These are phyloP conservation scores for Penicillium brasilianum DNA, from an alignment of 2,329 filamentous ascomycete species.

Conservation along the genomic window DNA sequence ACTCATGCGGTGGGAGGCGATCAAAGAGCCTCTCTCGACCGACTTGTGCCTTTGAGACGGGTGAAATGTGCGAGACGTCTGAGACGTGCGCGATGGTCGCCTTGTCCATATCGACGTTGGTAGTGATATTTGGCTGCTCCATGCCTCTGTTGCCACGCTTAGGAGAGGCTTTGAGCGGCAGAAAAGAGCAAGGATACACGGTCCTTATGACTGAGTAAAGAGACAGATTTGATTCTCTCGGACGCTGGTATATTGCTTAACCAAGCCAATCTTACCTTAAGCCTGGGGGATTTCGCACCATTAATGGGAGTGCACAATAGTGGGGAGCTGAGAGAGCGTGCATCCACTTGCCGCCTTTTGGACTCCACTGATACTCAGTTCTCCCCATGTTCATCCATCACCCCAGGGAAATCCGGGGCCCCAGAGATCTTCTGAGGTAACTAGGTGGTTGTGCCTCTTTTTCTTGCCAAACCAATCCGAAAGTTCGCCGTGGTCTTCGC, in stretches of 20 bases:
- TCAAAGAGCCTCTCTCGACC: neutral
- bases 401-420: slow-evolving; percentile 4
- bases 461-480: neutral
- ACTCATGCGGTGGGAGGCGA: slow-evolving; percentile 7
- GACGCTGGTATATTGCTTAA: neutral
- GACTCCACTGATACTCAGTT: neutral
- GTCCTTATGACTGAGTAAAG: neutral
- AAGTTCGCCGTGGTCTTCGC: too few species aligned
- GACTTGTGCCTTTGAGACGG: neutral
- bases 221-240: neutral
- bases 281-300: neutral
- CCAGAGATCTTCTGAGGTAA: neutral
- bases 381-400: slow-evolving; percentile 1
- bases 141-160: neutral
- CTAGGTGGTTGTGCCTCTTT: too few species aligned
- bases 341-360: neutral
- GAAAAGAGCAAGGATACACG: neutral
- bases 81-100: neutral
- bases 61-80: neutral
- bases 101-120: slow-evolving; percentile 1
- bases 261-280: neutral
- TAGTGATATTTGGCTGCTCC: neutral
- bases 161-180: neutral
- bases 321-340: neutral
- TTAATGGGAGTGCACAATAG: neutral